These are phyloP conservation scores for Penicillium sp. DNA, from an alignment of 2,329 filamentous ascomycete genomes.

Conservation along the genomic window DNA sequence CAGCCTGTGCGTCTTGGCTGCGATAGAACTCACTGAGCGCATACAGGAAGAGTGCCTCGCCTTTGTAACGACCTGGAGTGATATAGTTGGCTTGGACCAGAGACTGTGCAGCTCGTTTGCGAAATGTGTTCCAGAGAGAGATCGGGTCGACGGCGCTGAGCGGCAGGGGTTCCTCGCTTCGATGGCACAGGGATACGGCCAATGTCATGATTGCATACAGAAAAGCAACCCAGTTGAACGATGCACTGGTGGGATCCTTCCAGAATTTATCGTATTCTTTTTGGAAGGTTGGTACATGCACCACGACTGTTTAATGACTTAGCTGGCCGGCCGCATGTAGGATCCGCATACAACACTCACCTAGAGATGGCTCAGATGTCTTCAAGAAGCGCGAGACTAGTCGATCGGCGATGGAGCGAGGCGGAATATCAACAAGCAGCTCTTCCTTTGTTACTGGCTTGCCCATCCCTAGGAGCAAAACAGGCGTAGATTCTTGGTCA, in stretches of 20 bases:
- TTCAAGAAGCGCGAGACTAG: slow-evolving; percentile 36
- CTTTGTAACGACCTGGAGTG: slow-evolving; percentile 32
- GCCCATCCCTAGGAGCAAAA: slow-evolving; percentile 29
- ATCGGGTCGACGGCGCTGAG: slow-evolving; percentile 14
- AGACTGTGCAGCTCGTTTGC: slow-evolving; percentile 43
- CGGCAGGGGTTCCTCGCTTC: slow-evolving; percentile 26
- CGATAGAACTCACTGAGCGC: slow-evolving; percentile 31
- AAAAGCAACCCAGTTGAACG: slow-evolving; percentile 33
- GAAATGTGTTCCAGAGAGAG: slow-evolving; percentile 45
- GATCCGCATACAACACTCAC: slow-evolving; percentile 18
- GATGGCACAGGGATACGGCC: slow-evolving; percentile 26
- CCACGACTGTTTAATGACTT: slow-evolving; percentile 18
- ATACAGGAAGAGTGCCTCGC: slow-evolving; percentile 33
- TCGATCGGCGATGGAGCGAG: slow-evolving; percentile 32
- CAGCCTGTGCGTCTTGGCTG: slow-evolving; percentile 44
- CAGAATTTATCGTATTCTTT: slow-evolving; percentile 37
- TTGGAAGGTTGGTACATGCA: slow-evolving; percentile 34
- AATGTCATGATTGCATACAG: slow-evolving; percentile 31
- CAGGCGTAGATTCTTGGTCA: slow-evolving; percentile 23
- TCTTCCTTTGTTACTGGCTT: slow-evolving; percentile 31
- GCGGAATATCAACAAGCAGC: slow-evolving; percentile 32
- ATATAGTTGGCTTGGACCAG: slow-evolving; percentile 36
- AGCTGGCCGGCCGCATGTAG: not conserved
- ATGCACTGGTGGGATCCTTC: slow-evolving; percentile 25
- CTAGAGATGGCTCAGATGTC: slow-evolving; percentile 30